phyloP scores from a whole-genome alignment of 352 stramenopile species.

The Pythium rhizo-oryzae region DNA sequence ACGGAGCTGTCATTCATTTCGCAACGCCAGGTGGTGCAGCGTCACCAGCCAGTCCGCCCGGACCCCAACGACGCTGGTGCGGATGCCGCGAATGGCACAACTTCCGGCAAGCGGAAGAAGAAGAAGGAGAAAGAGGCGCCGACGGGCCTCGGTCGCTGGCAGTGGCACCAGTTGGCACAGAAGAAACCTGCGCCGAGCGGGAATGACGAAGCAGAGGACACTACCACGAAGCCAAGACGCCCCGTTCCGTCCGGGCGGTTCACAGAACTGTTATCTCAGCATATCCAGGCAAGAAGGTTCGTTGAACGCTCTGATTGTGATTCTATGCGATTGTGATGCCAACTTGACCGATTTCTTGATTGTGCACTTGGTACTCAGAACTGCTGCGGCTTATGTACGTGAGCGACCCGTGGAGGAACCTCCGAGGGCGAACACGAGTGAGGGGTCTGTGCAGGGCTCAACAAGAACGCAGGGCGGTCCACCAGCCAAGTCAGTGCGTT shows the following conservation, averaged over 20 bases:
- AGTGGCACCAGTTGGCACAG: conserved; percentile 63
- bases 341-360: not conserved
- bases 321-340: not conserved
- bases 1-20: conserved; percentile 78
- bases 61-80: conserved; percentile 3
- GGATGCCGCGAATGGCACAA: not conserved
- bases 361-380: not conserved
- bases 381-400: not conserved
- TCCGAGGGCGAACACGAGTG: not conserved
- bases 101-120: conserved; percentile 32
- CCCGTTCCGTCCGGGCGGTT: conserved; percentile 29
- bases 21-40: conserved; percentile 78
- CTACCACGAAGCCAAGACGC: not conserved
- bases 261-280: conserved; percentile 33
- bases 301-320: not conserved
- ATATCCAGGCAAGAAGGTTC: conserved; percentile 25
- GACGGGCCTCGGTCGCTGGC: conserved; percentile 60
- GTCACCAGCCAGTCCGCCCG: conserved; percentile 57
- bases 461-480: not conserved
- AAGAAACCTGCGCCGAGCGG: conserved; percentile 30
- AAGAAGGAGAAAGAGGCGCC: conserved; percentile 37
- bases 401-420: not conserved
- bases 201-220: not conserved
- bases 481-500: conserved; percentile 10
- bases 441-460: not conserved